phyloP scores from a whole-genome alignment of 2,329 filamentous ascomycete species.

The Colletotrichum ledebouriae region DNA sequence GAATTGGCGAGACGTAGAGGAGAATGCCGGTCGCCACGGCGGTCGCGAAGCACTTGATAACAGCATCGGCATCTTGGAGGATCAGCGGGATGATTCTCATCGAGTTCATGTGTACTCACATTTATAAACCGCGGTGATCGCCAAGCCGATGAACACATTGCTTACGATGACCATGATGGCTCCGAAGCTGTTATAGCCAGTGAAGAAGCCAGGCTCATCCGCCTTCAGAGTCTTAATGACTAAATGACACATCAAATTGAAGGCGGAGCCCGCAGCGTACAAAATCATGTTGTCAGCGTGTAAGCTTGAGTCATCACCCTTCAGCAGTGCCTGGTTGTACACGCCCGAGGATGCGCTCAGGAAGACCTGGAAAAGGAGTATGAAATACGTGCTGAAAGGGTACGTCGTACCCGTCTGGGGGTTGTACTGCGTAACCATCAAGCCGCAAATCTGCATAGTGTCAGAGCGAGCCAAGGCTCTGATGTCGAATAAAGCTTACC shows the following conservation, averaged over 20 bases:
- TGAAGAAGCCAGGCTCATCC: constrained; percentile 48
- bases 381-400: constrained; percentile 48
- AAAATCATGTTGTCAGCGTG: constrained; percentile 52
- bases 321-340: constrained; percentile 52
- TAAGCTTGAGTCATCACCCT: constrained; percentile 49
- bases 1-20: constrained; percentile 49
- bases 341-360: constrained; percentile 51
- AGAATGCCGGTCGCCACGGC: constrained; percentile 50
- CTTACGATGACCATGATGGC: constrained; percentile 51
- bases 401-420: constrained; percentile 48
- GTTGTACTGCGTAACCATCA: constrained; percentile 50
- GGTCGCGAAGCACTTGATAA: constrained; percentile 52
- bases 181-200: constrained; percentile 46
- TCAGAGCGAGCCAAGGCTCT: background rate
- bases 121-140: constrained; percentile 53
- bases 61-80: constrained; percentile 49
- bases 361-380: constrained; percentile 51
- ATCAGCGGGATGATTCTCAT: constrained; percentile 17
- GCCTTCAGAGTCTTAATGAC: constrained; percentile 44
- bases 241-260: constrained; percentile 50
- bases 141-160: constrained; percentile 52
- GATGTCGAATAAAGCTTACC: constrained; percentile 35
- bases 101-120: constrained; percentile 43
- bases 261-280: constrained; percentile 48
- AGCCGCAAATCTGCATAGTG: constrained; percentile 46